Percentiles rank a stretch among this genome's conserved stretches.
phyloP scores from a whole-genome alignment of 495 filamentous ascomycete species.

The Penicillium paxilli region DNA sequence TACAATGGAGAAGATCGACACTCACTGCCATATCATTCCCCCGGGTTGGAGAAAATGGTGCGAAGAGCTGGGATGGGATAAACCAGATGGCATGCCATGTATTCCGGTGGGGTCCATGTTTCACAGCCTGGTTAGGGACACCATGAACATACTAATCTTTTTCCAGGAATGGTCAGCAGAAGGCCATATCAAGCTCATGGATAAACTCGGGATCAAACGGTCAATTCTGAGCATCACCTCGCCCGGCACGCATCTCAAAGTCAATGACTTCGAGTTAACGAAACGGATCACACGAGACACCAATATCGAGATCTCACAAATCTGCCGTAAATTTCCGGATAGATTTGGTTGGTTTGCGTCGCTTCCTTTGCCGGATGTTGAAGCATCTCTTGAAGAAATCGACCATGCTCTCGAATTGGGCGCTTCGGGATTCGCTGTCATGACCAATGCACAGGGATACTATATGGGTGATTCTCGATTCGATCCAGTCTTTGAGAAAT shows the following conservation, averaged over 20 bases:
- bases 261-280: background rate
- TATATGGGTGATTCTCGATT: constrained; percentile 4
- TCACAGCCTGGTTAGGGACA: background rate
- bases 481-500: constrained; percentile 1
- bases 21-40: background rate
- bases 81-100: background rate
- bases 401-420: constrained; percentile 2
- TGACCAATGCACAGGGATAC: constrained; percentile 2
- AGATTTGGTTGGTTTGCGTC: constrained; percentile 3
- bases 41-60: constrained; percentile 2
- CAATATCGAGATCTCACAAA: background rate
- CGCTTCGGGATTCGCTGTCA: background rate
- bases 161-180: background rate
- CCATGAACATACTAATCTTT: background rate
- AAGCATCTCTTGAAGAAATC: constrained; percentile 3
- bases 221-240: constrained; percentile 4
- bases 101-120: background rate
- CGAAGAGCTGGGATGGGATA: background rate
- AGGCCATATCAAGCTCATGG: constrained; percentile 2
- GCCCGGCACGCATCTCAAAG: constrained; percentile 4
- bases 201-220: background rate
- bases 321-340: background rate
- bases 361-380: background rate
- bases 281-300: background rate
- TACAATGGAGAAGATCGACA: background rate